Evolutionary conservation across 1,139 yeast genomes (phyloP), one percentile per base, ranked within the genome.

Genomic region (Candida sanyaensis): DNA sequence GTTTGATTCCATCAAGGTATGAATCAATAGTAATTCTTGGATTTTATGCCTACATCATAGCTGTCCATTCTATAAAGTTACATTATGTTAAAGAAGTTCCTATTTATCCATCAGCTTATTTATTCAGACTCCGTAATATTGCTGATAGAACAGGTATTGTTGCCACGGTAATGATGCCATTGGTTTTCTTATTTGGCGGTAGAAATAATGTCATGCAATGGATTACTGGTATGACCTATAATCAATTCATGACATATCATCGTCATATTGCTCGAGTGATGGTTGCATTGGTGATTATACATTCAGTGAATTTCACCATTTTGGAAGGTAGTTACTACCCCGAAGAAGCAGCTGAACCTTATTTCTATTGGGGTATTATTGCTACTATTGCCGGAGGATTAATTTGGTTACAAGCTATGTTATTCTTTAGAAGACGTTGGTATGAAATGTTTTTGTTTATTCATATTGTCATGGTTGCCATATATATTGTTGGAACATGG

Each of bases 1-100:
- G 64, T 68, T 38, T 77, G 36, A 62, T 84, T 11, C 96, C 96
- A 0, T 80, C 91, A 0, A 73, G 95, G 49, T 67, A 78, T 52
- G 95, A 86, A 62, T 60, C 83, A 0, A 50, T 80, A 6, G 66
- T 81, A 39, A 65, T 85, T 13, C 52, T 66, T 11, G 65, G 77
- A 8, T 63, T 84, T 49, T 70, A 75, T 38, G 49, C 77, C 9
- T 67, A 80, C 17, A 68, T 80, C 41, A 53, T 69, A 7, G 44
- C 51, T 6, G 40, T 51, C 23, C 48, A 61, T 3, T 65, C 67
- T 4, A 56, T 59, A 17, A 54, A 63, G 9, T 59, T 69, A 33
- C 56, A 55, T 27, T 63, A 60, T 41, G 50, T 55, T 30, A 62
- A 59, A n/a, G 61, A 59, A 1, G 75, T 70, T 50, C 71, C 73